Evolutionary conservation across 495 filamentous ascomycete genomes (phyloP).

Genomic region (Aspergillus baeticus): DNA sequence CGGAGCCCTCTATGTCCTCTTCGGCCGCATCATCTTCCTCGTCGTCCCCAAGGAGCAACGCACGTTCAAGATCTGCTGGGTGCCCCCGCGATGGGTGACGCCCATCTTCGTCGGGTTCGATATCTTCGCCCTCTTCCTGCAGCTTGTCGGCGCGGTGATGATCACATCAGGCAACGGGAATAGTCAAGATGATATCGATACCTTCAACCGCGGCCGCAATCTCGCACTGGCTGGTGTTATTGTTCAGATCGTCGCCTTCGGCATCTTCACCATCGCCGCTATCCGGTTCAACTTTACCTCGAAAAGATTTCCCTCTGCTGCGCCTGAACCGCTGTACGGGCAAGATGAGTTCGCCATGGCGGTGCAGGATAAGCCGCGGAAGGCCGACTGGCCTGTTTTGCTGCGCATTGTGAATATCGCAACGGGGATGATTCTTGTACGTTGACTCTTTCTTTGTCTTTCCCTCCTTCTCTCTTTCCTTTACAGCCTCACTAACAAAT

Average conservation of each 20-base stretch:
- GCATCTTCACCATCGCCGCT: constrained; percentile 40
- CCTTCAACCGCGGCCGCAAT: constrained; percentile 35
- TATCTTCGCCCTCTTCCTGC: constrained; percentile 29
- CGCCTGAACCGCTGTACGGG: constrained; percentile 48
- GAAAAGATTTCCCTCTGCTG: constrained; percentile 30
- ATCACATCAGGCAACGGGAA: constrained; percentile 28
- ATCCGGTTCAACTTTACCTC: constrained; percentile 41
- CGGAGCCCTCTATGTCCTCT: constrained; percentile 55
- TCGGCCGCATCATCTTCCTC: constrained; percentile 47
- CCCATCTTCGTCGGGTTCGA: constrained; percentile 35
- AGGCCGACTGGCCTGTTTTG: constrained; percentile 19
- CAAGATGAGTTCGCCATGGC: background rate
- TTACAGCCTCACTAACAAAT: background rate
- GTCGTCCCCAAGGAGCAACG: constrained; percentile 34
- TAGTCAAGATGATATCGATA: constrained; percentile 5
- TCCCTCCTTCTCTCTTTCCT: background rate
- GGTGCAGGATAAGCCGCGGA: background rate
- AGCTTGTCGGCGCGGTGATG: constrained; percentile 32
- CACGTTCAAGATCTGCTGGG: constrained; percentile 37
- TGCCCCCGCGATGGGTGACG: constrained; percentile 41
- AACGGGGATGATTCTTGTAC: constrained; percentile 54
- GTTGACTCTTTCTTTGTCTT: constrained; percentile 14
- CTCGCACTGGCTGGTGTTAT: constrained; percentile 40
- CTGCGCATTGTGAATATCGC: constrained; percentile 52
- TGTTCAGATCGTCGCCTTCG: constrained; percentile 43